These are phyloP conservation scores for Ensete glaucum DNA, from an alignment of 176 grass and related monocot genomes.

Conservation along the genomic window DNA sequence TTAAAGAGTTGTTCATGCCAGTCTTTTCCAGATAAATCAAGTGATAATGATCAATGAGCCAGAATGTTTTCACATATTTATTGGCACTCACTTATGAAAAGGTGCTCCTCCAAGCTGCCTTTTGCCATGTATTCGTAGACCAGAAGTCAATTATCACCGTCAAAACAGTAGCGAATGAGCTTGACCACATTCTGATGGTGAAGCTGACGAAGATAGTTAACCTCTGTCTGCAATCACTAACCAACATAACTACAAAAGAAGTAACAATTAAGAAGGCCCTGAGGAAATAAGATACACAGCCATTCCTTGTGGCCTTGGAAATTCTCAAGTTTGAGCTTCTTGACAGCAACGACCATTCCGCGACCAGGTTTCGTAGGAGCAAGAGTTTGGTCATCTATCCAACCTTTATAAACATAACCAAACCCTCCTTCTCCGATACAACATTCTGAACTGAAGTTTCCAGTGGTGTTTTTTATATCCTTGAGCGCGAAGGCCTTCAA, in stretches of 20 bases:
- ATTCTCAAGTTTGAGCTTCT: no score
- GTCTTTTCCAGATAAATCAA: background rate
- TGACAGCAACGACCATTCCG: slow-evolving; percentile 6
- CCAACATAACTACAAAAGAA: background rate
- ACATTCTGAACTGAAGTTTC: slow-evolving; percentile 1
- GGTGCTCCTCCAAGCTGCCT: slow-evolving; percentile 19
- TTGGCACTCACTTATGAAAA: slow-evolving; percentile 4
- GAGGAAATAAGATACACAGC: background rate
- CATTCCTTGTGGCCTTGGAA: no score
- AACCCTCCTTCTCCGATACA: slow-evolving; percentile 16
- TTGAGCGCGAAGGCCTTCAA: slow-evolving; percentile 14
- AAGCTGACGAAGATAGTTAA: slow-evolving; percentile 21
- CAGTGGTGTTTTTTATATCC: slow-evolving; percentile 4
- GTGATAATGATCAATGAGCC: background rate
- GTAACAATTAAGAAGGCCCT: background rate
- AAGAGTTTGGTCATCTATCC: background rate
- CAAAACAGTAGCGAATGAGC: slow-evolving; percentile 15
- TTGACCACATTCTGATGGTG: slow-evolving; percentile 21
- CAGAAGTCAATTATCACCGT: slow-evolving; percentile 9
- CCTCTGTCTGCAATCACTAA: slow-evolving; percentile 9
- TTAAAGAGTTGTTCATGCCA: background rate
- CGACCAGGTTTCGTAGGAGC: background rate
- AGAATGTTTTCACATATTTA: background rate
- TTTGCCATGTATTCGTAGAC: slow-evolving; percentile 9
- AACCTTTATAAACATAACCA: no score